Evolutionary conservation across 495 filamentous ascomycete species (phyloP).

Genomic region (Glarea lozoyensis): DNA sequence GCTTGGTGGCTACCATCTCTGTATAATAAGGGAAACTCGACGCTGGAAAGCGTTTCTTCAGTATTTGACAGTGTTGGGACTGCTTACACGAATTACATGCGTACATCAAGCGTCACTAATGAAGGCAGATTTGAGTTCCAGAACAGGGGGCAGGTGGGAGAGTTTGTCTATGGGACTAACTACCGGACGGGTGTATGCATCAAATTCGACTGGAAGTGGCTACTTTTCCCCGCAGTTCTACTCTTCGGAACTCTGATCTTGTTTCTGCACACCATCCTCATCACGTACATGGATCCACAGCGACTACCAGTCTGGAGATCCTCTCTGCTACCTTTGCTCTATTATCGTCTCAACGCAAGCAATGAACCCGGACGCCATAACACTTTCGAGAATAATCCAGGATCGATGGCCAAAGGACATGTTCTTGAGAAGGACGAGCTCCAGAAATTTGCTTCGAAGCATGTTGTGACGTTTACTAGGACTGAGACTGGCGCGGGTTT

Average conservation of each 20-base stretch:
- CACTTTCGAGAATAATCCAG: too few species aligned
- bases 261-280: neutral
- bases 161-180: neutral
- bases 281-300: neutral
- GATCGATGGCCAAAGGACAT: too few species aligned
- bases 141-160: too few species aligned
- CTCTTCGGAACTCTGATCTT: neutral
- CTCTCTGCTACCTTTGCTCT: neutral
- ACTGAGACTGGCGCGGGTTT: too few species aligned
- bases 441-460: too few species aligned
- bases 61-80: neutral
- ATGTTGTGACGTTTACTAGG: too few species aligned
- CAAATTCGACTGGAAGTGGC: neutral
- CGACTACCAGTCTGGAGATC: neutral
- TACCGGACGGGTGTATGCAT: neutral
- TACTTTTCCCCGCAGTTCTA: neutral
- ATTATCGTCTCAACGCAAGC: too few species aligned
- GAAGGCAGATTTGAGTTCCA: neutral
- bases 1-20: neutral
- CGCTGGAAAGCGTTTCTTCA: neutral
- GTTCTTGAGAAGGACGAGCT: too few species aligned
- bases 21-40: neutral
- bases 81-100: neutral
- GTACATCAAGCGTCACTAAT: neutral
- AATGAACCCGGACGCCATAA: too few species aligned